Evolutionary conservation across 768 basidiomycete genomes (phyloP).

Genomic region (Macrolepiota dolichaula): DNA sequence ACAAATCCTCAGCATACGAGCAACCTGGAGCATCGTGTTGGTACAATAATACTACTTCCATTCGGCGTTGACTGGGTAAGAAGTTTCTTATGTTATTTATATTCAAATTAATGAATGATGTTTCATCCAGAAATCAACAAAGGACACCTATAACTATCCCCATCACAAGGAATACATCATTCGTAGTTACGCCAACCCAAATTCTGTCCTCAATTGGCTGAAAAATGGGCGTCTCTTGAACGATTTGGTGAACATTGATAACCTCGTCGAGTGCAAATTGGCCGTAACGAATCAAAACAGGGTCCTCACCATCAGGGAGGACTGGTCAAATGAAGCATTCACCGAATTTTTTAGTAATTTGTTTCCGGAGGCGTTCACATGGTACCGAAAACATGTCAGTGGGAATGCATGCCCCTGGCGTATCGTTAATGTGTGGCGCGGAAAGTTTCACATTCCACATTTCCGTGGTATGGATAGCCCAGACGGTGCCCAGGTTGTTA

Average conservation of each 20-base stretch:
- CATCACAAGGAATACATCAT: background rate
- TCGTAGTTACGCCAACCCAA: background rate
- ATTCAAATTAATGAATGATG: background rate
- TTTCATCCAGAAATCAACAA: background rate
- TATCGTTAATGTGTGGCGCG: too few relatives aligned
- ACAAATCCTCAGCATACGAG: background rate
- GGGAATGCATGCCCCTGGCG: too few relatives aligned
- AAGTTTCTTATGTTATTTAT: background rate
- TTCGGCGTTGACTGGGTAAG: background rate
- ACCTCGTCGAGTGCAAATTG: background rate
- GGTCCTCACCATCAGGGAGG: background rate
- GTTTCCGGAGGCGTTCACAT: background rate
- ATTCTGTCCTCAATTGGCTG: background rate
- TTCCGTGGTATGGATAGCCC: too few relatives aligned
- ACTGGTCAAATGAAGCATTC: background rate
- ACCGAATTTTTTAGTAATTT: background rate
- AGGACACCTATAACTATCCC: too few relatives aligned
- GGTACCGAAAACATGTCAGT: too few relatives aligned
- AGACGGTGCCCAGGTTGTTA: too few relatives aligned
- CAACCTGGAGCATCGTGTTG: background rate
- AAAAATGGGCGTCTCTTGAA: background rate
- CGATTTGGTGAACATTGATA: background rate
- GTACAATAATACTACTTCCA: background rate
- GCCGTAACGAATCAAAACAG: background rate
- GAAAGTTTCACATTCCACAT: too few relatives aligned